Conservation (phyloP, 768 basidiomycete genomes). For the Rhizopogon vesiculosus region DNA sequence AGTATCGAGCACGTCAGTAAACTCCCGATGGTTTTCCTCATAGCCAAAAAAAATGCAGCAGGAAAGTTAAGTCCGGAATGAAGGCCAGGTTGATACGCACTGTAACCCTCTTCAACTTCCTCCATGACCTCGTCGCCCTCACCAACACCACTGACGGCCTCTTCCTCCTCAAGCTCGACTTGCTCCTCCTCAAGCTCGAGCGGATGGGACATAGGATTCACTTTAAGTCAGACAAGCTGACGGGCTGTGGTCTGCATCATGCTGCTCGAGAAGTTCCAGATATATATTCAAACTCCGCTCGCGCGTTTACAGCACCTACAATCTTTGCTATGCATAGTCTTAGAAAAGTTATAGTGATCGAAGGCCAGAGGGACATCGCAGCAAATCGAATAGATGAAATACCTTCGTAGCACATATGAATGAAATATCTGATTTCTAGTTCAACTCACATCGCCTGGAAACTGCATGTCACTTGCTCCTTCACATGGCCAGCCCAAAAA, state of each 20-base stretch:
- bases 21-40: neutral
- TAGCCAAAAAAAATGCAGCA: neutral
- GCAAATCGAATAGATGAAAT: neutral
- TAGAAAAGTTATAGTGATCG: neutral
- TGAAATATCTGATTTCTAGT: neutral
- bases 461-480: slow-evolving; percentile 46
- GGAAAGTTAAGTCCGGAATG: slow-evolving; percentile 6
- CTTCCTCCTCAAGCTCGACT: slow-evolving; percentile 58
- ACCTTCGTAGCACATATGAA: slow-evolving; percentile 3
- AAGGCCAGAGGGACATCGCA: neutral
- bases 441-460: slow-evolving; percentile 21
- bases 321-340: neutral
- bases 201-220: slow-evolving; percentile 32
- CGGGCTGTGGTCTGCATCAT: slow-evolving; percentile 10
- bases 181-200: slow-evolving; percentile 41
- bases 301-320: neutral
- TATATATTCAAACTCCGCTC: slow-evolving; percentile 26
- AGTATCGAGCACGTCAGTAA: neutral
- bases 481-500: slow-evolving; percentile 44
- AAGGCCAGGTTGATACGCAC: slow-evolving; percentile 43
- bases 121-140: slow-evolving; percentile 81
- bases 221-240: slow-evolving; percentile 21
- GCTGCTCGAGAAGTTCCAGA: slow-evolving; percentile 22
- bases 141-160: slow-evolving; percentile 50
- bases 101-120: slow-evolving; percentile 63